A percentile compares a stretch with the other conserved stretches of the same genome.
phyloP scores from a whole-genome alignment of 2,329 filamentous ascomycete species.

The Simplicillium sp. region DNA sequence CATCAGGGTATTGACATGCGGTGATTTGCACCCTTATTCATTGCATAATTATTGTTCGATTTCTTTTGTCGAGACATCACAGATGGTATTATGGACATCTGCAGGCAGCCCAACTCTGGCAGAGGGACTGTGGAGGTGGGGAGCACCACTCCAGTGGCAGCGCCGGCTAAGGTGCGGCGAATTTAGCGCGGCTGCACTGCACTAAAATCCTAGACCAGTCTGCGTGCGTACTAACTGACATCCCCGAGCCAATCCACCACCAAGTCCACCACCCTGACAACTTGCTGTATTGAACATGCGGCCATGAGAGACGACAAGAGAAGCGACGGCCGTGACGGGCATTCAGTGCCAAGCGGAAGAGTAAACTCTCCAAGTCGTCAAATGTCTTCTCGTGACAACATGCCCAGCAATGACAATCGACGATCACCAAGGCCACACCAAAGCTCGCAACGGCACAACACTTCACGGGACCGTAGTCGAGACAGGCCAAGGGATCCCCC shows the following conservation, averaged over 20 bases:
- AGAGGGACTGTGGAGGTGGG: background rate
- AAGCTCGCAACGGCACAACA: slow-evolving; percentile 24
- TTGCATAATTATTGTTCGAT: no score
- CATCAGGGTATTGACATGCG: no score
- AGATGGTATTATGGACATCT: no score
- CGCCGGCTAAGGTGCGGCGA: slow-evolving; percentile 28
- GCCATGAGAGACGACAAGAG: slow-evolving; percentile 29
- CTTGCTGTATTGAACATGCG: slow-evolving; percentile 25
- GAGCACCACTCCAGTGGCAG: slow-evolving; percentile 2
- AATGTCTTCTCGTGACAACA: slow-evolving; percentile 21
- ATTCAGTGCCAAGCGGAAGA: slow-evolving; percentile 25
- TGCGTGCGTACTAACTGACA: slow-evolving; percentile 16
- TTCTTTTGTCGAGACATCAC: no score
- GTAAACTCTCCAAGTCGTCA: slow-evolving; percentile 20
- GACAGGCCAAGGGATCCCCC: slow-evolving; percentile 18
- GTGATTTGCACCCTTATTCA: no score
- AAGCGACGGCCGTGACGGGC: slow-evolving; percentile 25
- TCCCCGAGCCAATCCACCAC: slow-evolving; percentile 16
- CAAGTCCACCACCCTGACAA: slow-evolving; percentile 8
- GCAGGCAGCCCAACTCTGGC: no score
- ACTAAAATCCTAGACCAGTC: slow-evolving; percentile 27
- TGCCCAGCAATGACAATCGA: slow-evolving; percentile 18
- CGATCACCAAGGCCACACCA: slow-evolving; percentile 21
- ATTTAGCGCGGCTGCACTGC: slow-evolving; percentile 11
- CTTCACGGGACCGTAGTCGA: slow-evolving; percentile 28